phyloP scores from a whole-genome alignment of 2,329 filamentous ascomycete species.

The Phymatotrichopsis omnivora region DNA sequence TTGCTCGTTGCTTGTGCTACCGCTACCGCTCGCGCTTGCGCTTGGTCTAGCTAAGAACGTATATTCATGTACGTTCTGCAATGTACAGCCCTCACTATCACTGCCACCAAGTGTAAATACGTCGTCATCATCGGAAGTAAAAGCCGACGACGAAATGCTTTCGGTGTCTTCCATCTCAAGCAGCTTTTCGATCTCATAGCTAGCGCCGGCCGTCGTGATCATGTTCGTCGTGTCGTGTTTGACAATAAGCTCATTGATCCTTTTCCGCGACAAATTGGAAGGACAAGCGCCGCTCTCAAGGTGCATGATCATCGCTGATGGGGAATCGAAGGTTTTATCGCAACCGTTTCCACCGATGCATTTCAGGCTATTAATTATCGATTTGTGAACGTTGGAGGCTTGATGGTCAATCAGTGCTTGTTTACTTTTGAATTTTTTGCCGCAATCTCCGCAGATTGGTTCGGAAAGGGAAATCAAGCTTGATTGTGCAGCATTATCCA shows the following conservation, averaged over 20 bases:
- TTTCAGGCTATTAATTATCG: conserved; percentile 2
- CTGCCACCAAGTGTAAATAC: neutral
- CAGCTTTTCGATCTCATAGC: no score
- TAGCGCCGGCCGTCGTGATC: conserved; percentile 3
- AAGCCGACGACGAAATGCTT: neutral
- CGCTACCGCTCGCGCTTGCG: neutral
- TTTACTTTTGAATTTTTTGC: neutral
- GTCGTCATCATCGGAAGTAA: neutral
- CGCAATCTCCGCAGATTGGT: neutral
- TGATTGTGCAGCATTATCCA: neutral
- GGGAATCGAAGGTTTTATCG: neutral
- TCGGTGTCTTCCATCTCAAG: neutral
- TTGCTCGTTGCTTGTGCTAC: neutral
- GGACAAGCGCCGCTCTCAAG: conserved; percentile 12
- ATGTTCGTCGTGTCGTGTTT: neutral
- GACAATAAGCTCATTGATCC: conserved; percentile 1
- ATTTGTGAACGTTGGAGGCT: neutral
- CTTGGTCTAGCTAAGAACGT: neutral
- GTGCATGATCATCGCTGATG: conserved; percentile 4
- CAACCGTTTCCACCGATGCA: neutral
- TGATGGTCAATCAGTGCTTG: neutral
- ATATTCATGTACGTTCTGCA: no score
- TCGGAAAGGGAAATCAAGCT: neutral
- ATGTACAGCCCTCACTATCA: neutral
- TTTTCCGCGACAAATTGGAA: neutral